Conservation (phyloP, 192 early-diverging fungal species). For the Dissophora globulifera region DNA sequence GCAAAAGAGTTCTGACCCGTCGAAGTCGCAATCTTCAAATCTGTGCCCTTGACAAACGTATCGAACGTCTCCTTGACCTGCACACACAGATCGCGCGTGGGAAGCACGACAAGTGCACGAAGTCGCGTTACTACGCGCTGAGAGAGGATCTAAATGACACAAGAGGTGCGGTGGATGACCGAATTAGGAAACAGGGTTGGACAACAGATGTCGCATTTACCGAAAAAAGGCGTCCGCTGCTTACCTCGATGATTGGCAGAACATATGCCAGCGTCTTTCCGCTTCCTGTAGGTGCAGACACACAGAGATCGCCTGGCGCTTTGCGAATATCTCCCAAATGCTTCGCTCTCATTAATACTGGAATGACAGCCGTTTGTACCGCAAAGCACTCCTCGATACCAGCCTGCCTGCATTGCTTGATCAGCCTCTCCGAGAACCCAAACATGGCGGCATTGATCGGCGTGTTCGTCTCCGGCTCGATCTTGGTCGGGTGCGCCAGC, state of each 20-base stretch:
- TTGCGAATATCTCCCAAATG: slow-evolving; percentile 73
- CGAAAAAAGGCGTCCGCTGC: background rate
- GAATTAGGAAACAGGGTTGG: too few relatives aligned
- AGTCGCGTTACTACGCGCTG: slow-evolving; percentile 80
- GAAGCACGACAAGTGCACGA: slow-evolving; percentile 90
- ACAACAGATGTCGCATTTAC: too few relatives aligned
- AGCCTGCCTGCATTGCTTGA: slow-evolving; percentile 66
- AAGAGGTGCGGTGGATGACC: too few relatives aligned
- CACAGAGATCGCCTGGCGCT: slow-evolving; percentile 88
- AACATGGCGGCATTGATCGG: slow-evolving; percentile 59
- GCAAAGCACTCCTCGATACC: slow-evolving; percentile 85
- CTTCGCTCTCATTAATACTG: slow-evolving; percentile 77
- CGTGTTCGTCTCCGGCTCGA: slow-evolving; percentile 69
- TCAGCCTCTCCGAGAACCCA: slow-evolving; percentile 73
- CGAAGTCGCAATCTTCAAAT: slow-evolving; percentile 77
- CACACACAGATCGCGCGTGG: slow-evolving; percentile 90
- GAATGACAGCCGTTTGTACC: slow-evolving; percentile 89
- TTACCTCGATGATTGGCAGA: slow-evolving; percentile 86
- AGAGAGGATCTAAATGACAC: slow-evolving; percentile 73
- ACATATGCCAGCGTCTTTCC: slow-evolving; percentile 98
- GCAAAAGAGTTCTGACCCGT: slow-evolving; percentile 83
- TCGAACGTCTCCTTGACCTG: slow-evolving; percentile 93
- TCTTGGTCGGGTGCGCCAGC: slow-evolving; percentile 82
- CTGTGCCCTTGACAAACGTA: slow-evolving; percentile 77
- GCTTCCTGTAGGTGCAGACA: slow-evolving; percentile 94